Base-by-base conservation (phyloP, 129 eudicot species). In the Helichrysum umbraculigerum region DNA sequence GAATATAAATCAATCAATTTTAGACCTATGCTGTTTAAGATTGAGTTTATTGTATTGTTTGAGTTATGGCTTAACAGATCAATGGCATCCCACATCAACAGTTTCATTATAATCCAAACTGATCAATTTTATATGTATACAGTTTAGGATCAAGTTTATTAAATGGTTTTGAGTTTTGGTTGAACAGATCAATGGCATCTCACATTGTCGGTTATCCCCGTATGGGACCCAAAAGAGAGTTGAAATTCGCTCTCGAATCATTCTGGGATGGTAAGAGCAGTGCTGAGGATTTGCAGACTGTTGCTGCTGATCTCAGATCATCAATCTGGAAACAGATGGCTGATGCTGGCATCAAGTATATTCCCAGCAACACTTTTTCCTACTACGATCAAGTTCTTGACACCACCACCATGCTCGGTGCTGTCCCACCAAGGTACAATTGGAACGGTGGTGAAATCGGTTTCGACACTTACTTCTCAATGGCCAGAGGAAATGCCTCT, bases 401-500 rank as follows among this genome's bases (percentile, higher is more conserved):
- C 74, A 94, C 99, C 22, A 91, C 97, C 29, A 91, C 97, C 47
- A 94, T 89, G 96, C 91, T 94, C 20, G 97, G 99, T 54, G 99
- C 99, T 6, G 99, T 94, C 62, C 99, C 99, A 39, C 66, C 86
- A 8, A 87, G 99, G 66, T 94, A 94, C 87, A 88, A 82, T 76
- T 94, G 96, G 96, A 87, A 77, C 57, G 99, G 99, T 73, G 97
- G 93, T 76, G 99, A 94, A 90, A 91, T 94, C 7, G 99, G 88
- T n/a, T 87, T 91, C 30, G 97, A 88, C 82, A 88, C 91, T 54
- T 94, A 91, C 88, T 94, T 94, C 83, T 94, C 99, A 59, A 94
- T 94, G 99, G 99, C 96, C 66, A 89, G 99, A 86, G 99, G 99
- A 78, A 94, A 94, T 81, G 99, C 99, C 74, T 88, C 99, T 78